Base-by-base conservation (phyloP, 805 yeast genomes). In the Saccharomycopsis sp. region DNA sequence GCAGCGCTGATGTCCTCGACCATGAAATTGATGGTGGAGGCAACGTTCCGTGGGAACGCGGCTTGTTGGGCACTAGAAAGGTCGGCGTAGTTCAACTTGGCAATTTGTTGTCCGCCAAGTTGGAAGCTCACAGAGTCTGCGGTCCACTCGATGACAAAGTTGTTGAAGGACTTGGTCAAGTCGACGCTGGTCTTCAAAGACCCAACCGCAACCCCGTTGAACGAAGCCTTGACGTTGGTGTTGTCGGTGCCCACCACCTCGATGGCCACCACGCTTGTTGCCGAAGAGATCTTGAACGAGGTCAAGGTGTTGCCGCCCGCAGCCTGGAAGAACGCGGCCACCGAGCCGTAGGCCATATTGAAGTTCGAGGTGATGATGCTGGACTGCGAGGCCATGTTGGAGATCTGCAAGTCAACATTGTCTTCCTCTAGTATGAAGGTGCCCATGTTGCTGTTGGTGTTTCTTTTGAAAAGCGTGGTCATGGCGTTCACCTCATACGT, bases 231-330 rank as follows among this genome's bases (percentile, higher is more conserved):
- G 12, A 43, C 38, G 13, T 33, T 6, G 5, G 13, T 41, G 25
- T 39, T 38, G 23, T 23, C n/a, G n/a, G 26, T 30, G 12, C 42
- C 35, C 20, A 30, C 13, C 22, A 45, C 40, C 13, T 16, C 20
- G 18, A 45, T 19, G 15, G 40, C 48, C n/a, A 45, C 2, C 10
- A 33, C 38, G 16, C 41, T 29, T 17, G 20, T 34, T 2, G 45
- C 35, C 8, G 48, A 42, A 3, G 48, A 45, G 10, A 45, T 34
- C 22, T 45, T 45, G 36, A 45, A 45, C 4, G 48, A 45, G 10
- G 48, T 45, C 4, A 39, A 25, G n/a, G 38, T 19, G 16, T 16
- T 17, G 17, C 42, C 25, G 2, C 21, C 17, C 10, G 42, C 45
- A n/a, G 45, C 40, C n/a, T 21, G 15, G 9, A 18, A 8, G 35